These are phyloP conservation scores for Lithohypha guttulata DNA, from an alignment of 2,329 filamentous ascomycete species.

Conservation along the genomic window DNA sequence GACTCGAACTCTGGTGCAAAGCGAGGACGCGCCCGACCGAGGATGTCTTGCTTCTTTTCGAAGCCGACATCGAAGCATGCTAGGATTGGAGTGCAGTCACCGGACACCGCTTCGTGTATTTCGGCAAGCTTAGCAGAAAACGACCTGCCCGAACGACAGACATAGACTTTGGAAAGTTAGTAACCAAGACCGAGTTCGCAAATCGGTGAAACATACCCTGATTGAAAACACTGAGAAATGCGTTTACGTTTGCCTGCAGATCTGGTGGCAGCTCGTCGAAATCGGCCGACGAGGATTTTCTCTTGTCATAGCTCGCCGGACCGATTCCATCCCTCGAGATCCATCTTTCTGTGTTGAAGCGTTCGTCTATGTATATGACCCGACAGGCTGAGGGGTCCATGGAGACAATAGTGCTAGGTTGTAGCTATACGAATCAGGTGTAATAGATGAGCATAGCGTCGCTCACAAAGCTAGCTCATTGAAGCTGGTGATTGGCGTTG, in stretches of 20 bases:
- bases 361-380: conserved; percentile 38
- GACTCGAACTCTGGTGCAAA: conserved; percentile 25
- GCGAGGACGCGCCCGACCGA: conserved; percentile 13
- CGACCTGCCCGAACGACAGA: conserved; percentile 42
- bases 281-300: conserved; percentile 22
- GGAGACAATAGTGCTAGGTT: background rate
- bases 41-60: conserved; percentile 29
- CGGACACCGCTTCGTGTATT: conserved; percentile 30
- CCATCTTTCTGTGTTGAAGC: conserved; percentile 36
- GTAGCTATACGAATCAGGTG: background rate
- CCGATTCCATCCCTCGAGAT: conserved; percentile 26
- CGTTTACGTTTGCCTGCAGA: conserved; percentile 39
- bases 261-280: conserved; percentile 33
- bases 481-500: too few relatives aligned
- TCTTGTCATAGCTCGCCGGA: conserved; percentile 1
- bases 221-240: conserved; percentile 41
- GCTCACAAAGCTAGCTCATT: conserved; percentile 4
- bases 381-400: conserved; percentile 35
- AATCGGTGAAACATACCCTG: conserved; percentile 33
- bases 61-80: conserved; percentile 44
- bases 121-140: conserved; percentile 44
- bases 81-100: conserved; percentile 43
- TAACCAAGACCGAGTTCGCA: background rate
- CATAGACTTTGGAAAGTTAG: conserved; percentile 38
- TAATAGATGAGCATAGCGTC: conserved; percentile 1